These are phyloP conservation scores for Trametes pubescens DNA, from an alignment of 1,284 basidiomycete genomes.

Conservation along the genomic window DNA sequence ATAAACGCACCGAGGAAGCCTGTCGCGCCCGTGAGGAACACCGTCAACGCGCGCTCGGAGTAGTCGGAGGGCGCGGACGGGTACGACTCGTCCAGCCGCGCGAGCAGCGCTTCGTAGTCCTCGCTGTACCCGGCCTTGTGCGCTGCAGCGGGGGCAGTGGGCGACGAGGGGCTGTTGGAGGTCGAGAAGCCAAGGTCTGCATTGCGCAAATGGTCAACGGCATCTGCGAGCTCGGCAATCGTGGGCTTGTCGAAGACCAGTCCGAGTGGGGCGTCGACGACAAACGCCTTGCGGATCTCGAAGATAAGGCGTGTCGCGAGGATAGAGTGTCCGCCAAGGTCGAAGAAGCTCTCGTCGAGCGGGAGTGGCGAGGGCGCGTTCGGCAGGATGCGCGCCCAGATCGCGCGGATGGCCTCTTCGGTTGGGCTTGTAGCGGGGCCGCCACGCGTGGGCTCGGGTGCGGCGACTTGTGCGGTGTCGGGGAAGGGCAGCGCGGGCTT, in stretches of 20 bases:
- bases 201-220: constrained; percentile 82
- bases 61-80: constrained; percentile 62
- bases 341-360: constrained; percentile 96
- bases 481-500: constrained; percentile 99
- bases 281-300: constrained; percentile 93
- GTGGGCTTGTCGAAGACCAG: constrained; percentile 95
- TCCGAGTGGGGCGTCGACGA: constrained; percentile 92
- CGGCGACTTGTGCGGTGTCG: constrained; percentile 85
- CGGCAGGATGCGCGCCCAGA: constrained; percentile 89
- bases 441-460: constrained; percentile 40
- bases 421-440: constrained; percentile 66
- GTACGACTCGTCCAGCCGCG: constrained; percentile 70
- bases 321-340: constrained; percentile 98
- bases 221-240: constrained; percentile 80
- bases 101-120: constrained; percentile 77
- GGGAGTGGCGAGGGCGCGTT: constrained; percentile 83
- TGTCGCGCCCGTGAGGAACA: constrained; percentile 97
- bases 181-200: constrained; percentile 82
- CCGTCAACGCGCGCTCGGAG: constrained; percentile 64
- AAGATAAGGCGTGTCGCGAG: constrained; percentile 97
- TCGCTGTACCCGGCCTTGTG: constrained; percentile 72
- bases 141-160: constrained; percentile 20
- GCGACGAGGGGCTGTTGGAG: constrained; percentile 41
- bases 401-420: constrained; percentile 80
- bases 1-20: constrained; percentile 98